These are phyloP conservation scores for Micromonas commoda DNA, from an alignment of 139 green algal species.

Conservation along the genomic window DNA sequence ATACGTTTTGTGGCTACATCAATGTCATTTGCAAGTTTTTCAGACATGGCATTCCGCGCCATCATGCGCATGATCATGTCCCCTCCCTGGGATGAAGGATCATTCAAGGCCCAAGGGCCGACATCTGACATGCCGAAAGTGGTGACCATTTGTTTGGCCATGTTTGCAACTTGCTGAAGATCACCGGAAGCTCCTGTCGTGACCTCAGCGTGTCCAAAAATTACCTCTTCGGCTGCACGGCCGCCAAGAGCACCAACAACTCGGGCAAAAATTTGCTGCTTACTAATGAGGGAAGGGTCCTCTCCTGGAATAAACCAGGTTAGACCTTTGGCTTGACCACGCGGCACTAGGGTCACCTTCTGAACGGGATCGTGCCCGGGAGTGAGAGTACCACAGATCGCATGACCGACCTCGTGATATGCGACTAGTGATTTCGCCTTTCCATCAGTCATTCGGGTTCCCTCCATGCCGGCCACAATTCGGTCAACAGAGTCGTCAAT, in stretches of 20 bases:
- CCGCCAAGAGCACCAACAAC: slow-evolving; percentile 93
- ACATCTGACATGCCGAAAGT: slow-evolving; percentile 98
- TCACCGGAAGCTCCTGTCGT: slow-evolving; percentile 79
- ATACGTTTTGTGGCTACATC: slow-evolving; percentile 82
- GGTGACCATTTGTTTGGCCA: slow-evolving; percentile 89
- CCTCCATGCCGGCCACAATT: slow-evolving; percentile 96
- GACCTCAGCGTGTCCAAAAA: slow-evolving; percentile 94
- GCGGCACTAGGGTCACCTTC: slow-evolving; percentile 97
- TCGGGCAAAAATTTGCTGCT: slow-evolving; percentile 93
- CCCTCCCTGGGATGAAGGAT: slow-evolving; percentile 66
- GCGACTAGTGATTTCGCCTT: slow-evolving; percentile 95
- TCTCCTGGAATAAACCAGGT: slow-evolving; percentile 97
- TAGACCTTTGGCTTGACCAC: slow-evolving; percentile 89
- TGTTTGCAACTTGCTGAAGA: slow-evolving; percentile 58
- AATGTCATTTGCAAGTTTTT: slow-evolving; percentile 90
- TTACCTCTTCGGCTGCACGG: slow-evolving; percentile 91
- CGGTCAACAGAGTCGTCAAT: slow-evolving; percentile 93
- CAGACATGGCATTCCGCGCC: slow-evolving; percentile 88
- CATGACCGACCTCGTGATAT: slow-evolving; percentile 97
- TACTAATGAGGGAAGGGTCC: slow-evolving; percentile 91
- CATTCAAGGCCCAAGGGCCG: slow-evolving; percentile 87
- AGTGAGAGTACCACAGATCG: slow-evolving; percentile 91
- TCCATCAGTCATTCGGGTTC: slow-evolving; percentile 92
- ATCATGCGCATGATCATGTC: slow-evolving; percentile 99
- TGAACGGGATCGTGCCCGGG: slow-evolving; percentile 95